These are phyloP conservation scores for Exserohilum turcica DNA, from an alignment of 2,329 filamentous ascomycete species.

Conservation along the genomic window DNA sequence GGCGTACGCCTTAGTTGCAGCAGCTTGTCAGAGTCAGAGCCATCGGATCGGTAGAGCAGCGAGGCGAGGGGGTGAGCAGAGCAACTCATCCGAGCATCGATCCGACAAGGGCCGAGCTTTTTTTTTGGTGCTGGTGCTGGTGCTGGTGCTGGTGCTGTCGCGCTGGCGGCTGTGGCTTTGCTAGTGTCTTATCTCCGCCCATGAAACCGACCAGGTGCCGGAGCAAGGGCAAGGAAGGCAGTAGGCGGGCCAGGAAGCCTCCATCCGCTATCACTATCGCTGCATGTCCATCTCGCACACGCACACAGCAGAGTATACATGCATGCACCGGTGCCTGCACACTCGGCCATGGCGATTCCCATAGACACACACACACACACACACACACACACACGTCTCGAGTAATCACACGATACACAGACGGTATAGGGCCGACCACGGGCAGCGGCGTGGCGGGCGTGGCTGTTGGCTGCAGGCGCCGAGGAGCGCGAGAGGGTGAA, in stretches of 20 bases:
- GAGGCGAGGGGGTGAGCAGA: constrained; percentile 15
- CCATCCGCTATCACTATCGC: too few relatives aligned
- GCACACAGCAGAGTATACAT: too few relatives aligned
- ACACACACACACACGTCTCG: background rate
- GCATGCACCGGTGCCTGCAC: too few relatives aligned
- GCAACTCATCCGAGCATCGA: constrained; percentile 30
- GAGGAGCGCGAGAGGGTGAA: constrained; percentile 6
- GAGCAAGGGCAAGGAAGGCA: too few relatives aligned
- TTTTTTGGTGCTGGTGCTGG: background rate
- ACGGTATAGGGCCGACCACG: background rate
- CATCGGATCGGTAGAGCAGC: constrained; percentile 9
- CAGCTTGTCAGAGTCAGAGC: constrained; percentile 17
- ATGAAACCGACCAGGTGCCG: constrained; percentile 17
- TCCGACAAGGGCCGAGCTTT: constrained; percentile 25
- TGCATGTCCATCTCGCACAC: too few relatives aligned
- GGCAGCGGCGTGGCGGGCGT: background rate
- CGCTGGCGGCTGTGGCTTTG: constrained; percentile 30
- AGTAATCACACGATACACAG: too few relatives aligned
- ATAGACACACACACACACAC: too few relatives aligned
- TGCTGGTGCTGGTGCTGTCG: constrained; percentile 16
- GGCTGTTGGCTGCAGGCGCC: background rate
- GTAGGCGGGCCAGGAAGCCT: too few relatives aligned
- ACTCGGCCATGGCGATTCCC: too few relatives aligned
- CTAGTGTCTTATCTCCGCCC: constrained; percentile 29
- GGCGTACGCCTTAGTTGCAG: constrained; percentile 8